Evolutionary conservation across 208 protist species (phyloP), one percentile per base, ranked within the genome.

Genomic region (Leishmania tropica): DNA sequence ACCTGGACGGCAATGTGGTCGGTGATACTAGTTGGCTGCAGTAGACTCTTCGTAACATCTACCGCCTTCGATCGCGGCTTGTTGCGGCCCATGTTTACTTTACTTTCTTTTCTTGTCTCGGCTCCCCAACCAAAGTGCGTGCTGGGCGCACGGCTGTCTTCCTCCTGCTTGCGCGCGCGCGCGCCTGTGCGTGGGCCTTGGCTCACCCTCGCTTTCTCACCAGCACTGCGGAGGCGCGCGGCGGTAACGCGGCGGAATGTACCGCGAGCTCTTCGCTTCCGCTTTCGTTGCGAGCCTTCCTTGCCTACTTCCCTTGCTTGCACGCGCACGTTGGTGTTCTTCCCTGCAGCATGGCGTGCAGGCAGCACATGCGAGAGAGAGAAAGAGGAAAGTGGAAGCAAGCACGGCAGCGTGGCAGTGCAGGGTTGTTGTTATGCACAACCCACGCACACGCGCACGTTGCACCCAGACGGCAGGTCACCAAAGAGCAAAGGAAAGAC

Each of bases 1-100:
- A 95, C 71, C 79, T 91, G 91, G n/a, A 95, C 94, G 0, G 86
- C 79, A 45, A 97, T 92, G 74, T 87, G 89, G 78, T 92, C 87
- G 15, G 88, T 83, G 51, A 91, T 80, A 40, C 90, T 91, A 7
- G 86, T 85, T 1, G 86, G 79, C 56, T 92, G 89, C 40, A 97
- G 90, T 4, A 95, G 85, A 37, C 85, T 81, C 81, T 94, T 95
- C 15, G 94, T 97, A 11, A 97, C 90, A 82, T 97, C 92, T 53
- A 97, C 89, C n/a, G 85, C 89, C 75, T 92, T 92, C 6, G 87
- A 81, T 11, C 94, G 83, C 24, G 77, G 83, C n/a, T 86, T 86
- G 17, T 85, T 85, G 13, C 84, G 74, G 11, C 77, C 84, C 83
- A 89, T 90, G 1, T 28, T 73, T 7, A 11, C 15, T 13, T 24